These are phyloP conservation scores for Sisymbrium irio DNA, from an alignment of 345 rosid species.

Conservation along the genomic window DNA sequence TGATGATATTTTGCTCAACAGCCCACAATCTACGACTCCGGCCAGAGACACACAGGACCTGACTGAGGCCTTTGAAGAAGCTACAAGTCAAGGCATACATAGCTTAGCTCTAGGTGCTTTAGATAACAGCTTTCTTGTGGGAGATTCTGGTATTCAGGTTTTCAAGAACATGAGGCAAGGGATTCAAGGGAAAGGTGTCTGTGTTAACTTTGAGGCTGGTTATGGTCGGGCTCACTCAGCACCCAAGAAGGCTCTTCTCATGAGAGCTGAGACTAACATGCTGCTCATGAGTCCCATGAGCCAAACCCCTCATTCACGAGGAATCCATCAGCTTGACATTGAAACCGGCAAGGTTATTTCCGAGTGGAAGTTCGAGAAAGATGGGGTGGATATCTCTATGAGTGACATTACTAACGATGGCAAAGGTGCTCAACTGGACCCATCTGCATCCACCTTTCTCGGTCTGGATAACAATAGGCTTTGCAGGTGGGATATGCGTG, in stretches of 20 bases:
- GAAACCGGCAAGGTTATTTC: conserved; percentile 91
- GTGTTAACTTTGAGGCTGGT: conserved; percentile 67
- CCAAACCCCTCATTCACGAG: conserved; percentile 64
- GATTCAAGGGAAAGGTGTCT: conserved; percentile 91
- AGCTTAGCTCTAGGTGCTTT: conserved; percentile 96
- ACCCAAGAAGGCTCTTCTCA: conserved; percentile 84
- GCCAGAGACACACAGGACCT: conserved; percentile 60
- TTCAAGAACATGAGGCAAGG: conserved; percentile 90
- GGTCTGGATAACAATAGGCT: conserved; percentile 95
- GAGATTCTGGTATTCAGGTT: conserved; percentile 88
- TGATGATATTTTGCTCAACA: conserved; percentile 58
- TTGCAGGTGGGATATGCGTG: conserved; percentile 99
- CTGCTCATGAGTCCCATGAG: conserved; percentile 88
- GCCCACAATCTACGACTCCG: conserved; percentile 64
- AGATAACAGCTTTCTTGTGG: conserved; percentile 95
- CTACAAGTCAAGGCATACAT: conserved; percentile 78
- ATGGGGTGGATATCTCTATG: conserved; percentile 93
- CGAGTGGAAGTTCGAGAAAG: conserved; percentile 93
- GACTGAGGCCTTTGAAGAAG: conserved; percentile 94
- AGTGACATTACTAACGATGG: conserved; percentile 89
- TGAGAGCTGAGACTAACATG: conserved; percentile 98
- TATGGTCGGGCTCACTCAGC: conserved; percentile 50
- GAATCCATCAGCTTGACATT: conserved; percentile 94
- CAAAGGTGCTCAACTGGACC: conserved; percentile 94
- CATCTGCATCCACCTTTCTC: conserved; percentile 89